Evolutionary conservation across 208 protist species (phyloP), one percentile per base, ranked within the genome.

Genomic region (Endotrypanum monterogeii): DNA sequence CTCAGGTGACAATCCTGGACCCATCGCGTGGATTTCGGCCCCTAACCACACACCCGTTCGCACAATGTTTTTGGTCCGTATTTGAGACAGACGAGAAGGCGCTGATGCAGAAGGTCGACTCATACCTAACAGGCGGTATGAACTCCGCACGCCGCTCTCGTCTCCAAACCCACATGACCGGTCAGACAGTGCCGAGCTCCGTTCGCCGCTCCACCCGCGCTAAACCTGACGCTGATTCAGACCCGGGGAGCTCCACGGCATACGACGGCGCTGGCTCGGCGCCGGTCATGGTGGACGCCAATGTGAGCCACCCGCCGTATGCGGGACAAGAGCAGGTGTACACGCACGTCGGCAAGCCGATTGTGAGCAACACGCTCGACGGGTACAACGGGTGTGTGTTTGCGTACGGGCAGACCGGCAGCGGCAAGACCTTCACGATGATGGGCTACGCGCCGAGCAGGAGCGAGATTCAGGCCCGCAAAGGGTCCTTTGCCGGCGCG

Each of bases 361-460:
- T 96, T 62, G 75, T 96, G 39, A 76, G 88, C n/a, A 92, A 93
- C 71, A 84, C 88, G 16, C 84, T 97, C 35, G 84, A 93, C 66
- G 92, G 95, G 50, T 94, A 92, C 79, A 94, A 97, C 85, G 91
- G 84, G 39, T 93, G 91, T 65, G 80, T 98, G 55, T 98, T 97
- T 70, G 93, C 92, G 16, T 98, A 97, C 80, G 94, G 94, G 14
- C 90, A 95, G 79, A 98, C 96, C 0, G 88, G 89, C 61, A 89
- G 84, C 58, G 96, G 96, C 80, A 98, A 98, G 80, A 98, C 96
- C 23, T 97, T 97, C 84, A 98, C 96, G 28, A 98, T 98, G 87
- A 80, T 96, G 30, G 95, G 96, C 51, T 91, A 93, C 74, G 78
- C 82, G 8, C 88, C 90, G 44, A 83, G 61, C 39, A 75, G 67